Base-by-base conservation (phyloP, 495 filamentous ascomycete species). In the Sordaria brevicollis region DNA sequence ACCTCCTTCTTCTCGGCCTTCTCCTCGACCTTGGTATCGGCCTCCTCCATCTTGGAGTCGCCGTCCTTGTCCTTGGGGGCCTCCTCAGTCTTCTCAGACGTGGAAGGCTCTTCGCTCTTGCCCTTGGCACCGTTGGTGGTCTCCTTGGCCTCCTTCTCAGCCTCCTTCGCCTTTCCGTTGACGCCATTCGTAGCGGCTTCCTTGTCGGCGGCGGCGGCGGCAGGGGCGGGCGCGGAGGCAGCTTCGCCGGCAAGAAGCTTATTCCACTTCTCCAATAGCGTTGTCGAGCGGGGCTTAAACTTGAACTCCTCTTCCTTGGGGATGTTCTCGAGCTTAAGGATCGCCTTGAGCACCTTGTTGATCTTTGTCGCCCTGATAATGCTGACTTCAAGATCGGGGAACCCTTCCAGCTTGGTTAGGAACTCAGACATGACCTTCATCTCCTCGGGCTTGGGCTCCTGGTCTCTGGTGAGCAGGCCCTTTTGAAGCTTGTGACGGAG, bases 291-390 rank as follows among this genome's bases (percentile, higher is more conserved):
- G 66, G 88, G 80, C 79, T 93, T 93, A 88, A 97, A 94, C 34
- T 90, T 82, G 80, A 89, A 94, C 70, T 94, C 89, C 34, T 93
- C 90, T 67, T 97, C 93, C 43, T 88, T 89, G 5, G 93, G 93
- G 71, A 97, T 96, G 4, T 85, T 83, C 19, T 85, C 79, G 3
- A 97, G 84, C 82, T 95, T 96, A 73, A 96, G 83, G 75, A 97
- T 94, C 43, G 88, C 92, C 81, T 93, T 94, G 65, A 97, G 84
- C 9, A 97, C 93, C 81, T 97, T 97, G 85, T 96, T 92, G 79
- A 97, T 96, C 84, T 96, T 96, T 37, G 93, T 97, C 5, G 78
- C 81, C 66, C 89, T 85, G 74, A 97, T 96, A 72, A 96, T 94
- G 72, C 86, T 88, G 15, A 91, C 91, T 72, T 97, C 94, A 25